Evolutionary conservation across 1,284 basidiomycete genomes (phyloP), one percentile per base, ranked within the genome.

Genomic region (Pyrrhoderma noxium): DNA sequence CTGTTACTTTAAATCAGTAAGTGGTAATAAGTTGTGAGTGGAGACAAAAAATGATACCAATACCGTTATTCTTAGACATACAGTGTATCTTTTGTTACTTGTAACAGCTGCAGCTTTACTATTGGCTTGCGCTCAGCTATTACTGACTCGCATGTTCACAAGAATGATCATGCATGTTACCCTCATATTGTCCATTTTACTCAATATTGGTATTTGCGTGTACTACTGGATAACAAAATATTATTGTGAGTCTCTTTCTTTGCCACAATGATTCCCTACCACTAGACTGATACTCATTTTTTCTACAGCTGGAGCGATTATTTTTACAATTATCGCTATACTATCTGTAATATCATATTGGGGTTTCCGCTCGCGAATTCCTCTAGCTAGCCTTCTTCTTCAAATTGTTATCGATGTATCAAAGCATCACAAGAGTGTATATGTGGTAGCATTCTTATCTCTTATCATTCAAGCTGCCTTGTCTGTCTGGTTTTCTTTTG

Each of bases 381-480:
- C 89, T 0, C 69, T 94, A 2, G 84, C 87, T 2, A 80, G 83
- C 16, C 67, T 92, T 5, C 73, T 93, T 4, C 74, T 93, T 2
- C 85, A 92, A 65, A 82, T 89, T 22, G 80, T 85, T 2, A 88
- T 92, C 71, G 88, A 91, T 59, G 76, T 91, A 37, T 77, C 85
- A 41, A 91, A 91, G 62, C 85, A 89, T 60, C 87, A 93, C 66
- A 79, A 75, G 52, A 82, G 80, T 42, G 88, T 92, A 21, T 93
- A 89, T 62, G 69, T 80, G n/a, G 85, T 92, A 13, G 85, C 85
- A 1, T 77, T 93, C 57, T 57, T 74, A 31, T 81, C 85, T 1
- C 69, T 92, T 8, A 59, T 90, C 47, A 46, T 90, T 1, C 86
- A 92, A 61, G 79, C 88, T 0, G 79, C 75, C 2, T 64, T 87